These are phyloP conservation scores for Paraglomus occultum DNA, from an alignment of 192 early-diverging fungal genomes.

Conservation along the genomic window DNA sequence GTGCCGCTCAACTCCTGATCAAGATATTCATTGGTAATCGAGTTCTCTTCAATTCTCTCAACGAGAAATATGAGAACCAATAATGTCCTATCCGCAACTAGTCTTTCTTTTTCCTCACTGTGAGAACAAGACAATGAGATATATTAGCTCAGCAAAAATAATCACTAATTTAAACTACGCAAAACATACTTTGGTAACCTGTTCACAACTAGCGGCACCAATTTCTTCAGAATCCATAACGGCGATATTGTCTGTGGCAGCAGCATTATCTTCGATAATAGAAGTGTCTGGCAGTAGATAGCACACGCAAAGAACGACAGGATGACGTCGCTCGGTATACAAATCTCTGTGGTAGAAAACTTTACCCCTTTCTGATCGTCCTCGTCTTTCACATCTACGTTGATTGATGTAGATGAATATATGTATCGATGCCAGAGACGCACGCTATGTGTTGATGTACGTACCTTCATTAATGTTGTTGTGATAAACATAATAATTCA, in stretches of 20 bases:
- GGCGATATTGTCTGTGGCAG: neutral
- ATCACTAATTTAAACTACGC: neutral
- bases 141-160: neutral
- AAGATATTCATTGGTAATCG: neutral
- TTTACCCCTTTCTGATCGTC: neutral
- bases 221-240: neutral
- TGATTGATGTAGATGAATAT: neutral
- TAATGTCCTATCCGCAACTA: conserved; percentile 1
- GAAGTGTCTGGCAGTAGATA: neutral
- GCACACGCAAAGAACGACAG: neutral
- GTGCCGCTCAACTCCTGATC: neutral
- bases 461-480: neutral
- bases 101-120: neutral
- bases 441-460: too few relatives aligned
- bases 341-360: neutral
- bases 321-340: neutral
- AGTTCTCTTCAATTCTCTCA: conserved; percentile 20
- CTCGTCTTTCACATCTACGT: neutral
- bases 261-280: neutral
- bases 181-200: neutral
- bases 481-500: neutral
- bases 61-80: conserved; percentile 14
- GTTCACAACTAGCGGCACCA: neutral
- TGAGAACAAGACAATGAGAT: neutral
- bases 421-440: too few relatives aligned